Evolutionary conservation across 495 filamentous ascomycete genomes (phyloP).

Genomic region (Recurvomyces mirabilis): DNA sequence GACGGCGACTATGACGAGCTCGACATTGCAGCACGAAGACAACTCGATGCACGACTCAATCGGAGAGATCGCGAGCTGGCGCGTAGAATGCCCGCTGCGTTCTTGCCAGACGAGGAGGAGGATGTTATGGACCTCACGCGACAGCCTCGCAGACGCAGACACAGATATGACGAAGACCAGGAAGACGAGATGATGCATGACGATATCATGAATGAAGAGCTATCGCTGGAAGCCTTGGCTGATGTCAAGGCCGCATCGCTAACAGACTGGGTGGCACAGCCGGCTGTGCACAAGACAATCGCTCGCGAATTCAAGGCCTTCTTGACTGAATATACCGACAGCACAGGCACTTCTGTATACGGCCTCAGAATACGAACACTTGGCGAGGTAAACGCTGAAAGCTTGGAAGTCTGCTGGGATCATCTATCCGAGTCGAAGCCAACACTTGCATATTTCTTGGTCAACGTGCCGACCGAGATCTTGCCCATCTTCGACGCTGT

Average conservation of each 20-base stretch:
- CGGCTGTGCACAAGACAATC: slow-evolving; percentile 83
- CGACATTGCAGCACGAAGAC: slow-evolving; percentile 56
- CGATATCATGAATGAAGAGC: slow-evolving; percentile 87
- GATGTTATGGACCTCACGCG: slow-evolving; percentile 68
- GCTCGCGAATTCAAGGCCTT: slow-evolving; percentile 95
- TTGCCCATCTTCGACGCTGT: slow-evolving; percentile 95
- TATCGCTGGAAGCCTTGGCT: slow-evolving; percentile 79
- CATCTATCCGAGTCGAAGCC: slow-evolving; percentile 83
- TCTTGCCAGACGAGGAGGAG: slow-evolving; percentile 80
- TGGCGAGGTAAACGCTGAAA: slow-evolving; percentile 92
- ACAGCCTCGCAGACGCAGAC: slow-evolving; percentile 66
- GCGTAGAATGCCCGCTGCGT: slow-evolving; percentile 68
- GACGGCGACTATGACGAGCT: slow-evolving; percentile 67
- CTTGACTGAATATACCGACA: slow-evolving; percentile 88
- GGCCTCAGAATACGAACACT: slow-evolving; percentile 84
- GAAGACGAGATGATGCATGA: slow-evolving; percentile 82
- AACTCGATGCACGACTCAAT: slow-evolving; percentile 73
- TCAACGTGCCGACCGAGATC: slow-evolving; percentile 86
- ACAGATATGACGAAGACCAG: slow-evolving; percentile 84
- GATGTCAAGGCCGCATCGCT: slow-evolving; percentile 86
- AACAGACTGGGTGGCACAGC: slow-evolving; percentile 88
- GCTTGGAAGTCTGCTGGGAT: slow-evolving; percentile 89
- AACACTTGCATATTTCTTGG: slow-evolving; percentile 94
- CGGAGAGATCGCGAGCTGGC: slow-evolving; percentile 72
- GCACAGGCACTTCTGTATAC: slow-evolving; percentile 79